Conservation (phyloP, 1,139 yeast species). For the Arxiozyma telluris region DNA sequence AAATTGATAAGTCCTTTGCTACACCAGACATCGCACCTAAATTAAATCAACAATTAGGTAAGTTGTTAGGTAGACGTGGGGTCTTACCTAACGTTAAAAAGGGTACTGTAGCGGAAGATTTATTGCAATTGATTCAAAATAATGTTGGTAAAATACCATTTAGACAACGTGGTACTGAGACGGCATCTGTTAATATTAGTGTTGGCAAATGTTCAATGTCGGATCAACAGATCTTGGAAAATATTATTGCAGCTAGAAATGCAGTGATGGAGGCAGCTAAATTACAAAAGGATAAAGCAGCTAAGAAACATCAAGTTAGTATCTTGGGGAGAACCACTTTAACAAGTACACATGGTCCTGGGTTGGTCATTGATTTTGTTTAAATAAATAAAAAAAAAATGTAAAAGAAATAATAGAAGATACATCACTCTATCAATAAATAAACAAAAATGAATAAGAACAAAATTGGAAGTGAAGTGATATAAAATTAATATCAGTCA, state of each 20-base stretch:
- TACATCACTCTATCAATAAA: too few species aligned
- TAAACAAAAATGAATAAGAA: background rate
- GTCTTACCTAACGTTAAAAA: constrained; percentile 81
- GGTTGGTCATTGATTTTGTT: constrained; percentile 57
- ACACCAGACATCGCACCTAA: constrained; percentile 67
- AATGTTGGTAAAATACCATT: constrained; percentile 62
- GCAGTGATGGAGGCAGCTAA: constrained; percentile 55
- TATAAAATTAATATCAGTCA: background rate
- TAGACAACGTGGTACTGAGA: constrained; percentile 47
- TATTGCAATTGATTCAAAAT: constrained; percentile 43
- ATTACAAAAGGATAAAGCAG: constrained; percentile 37
- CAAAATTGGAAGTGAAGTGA: background rate
- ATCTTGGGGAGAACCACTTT: constrained; percentile 62
- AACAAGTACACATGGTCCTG: constrained; percentile 73
- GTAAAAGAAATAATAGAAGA: background rate
- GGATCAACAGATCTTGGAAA: constrained; percentile 66
- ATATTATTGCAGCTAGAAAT: constrained; percentile 60
- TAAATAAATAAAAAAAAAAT: constrained; percentile 3
- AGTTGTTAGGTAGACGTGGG: constrained; percentile 79
- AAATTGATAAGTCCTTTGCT: constrained; percentile 73
- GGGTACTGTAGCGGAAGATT: constrained; percentile 75
- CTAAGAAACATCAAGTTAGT: constrained; percentile 50
- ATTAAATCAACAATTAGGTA: constrained; percentile 54
- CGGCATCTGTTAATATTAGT: constrained; percentile 48
- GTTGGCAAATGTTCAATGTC: constrained; percentile 73